Conservation (phyloP, 2,329 filamentous ascomycete species). For the Cytospora piceicola region DNA sequence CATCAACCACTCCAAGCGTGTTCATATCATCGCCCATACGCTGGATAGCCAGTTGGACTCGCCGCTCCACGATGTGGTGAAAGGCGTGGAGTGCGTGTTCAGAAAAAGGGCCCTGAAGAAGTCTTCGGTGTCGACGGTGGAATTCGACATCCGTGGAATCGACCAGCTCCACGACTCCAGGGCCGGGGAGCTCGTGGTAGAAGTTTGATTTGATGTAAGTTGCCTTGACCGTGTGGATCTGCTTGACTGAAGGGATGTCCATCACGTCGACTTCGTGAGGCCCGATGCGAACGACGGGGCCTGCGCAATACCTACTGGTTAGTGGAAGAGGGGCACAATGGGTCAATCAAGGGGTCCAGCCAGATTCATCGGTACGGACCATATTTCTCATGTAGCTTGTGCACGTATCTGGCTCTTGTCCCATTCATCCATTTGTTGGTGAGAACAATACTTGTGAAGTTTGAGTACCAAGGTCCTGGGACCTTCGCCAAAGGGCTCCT, state of each 20-base stretch:
- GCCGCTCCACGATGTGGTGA: conserved; percentile 41
- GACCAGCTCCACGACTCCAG: conserved; percentile 42
- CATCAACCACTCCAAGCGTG: conserved; percentile 44
- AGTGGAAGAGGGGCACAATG: background rate
- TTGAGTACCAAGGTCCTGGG: conserved; percentile 37
- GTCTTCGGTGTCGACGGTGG: conserved; percentile 46
- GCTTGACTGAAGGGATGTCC: conserved; percentile 33
- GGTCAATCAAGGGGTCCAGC: no score
- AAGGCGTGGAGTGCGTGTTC: conserved; percentile 41
- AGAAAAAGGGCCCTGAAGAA: conserved; percentile 47
- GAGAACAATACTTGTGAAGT: conserved; percentile 32
- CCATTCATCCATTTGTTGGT: conserved; percentile 30
- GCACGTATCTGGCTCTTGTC: conserved; percentile 33
- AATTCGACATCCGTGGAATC: conserved; percentile 44
- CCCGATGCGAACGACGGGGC: conserved; percentile 36
- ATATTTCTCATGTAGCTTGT: conserved; percentile 36
- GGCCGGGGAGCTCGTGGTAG: conserved; percentile 14
- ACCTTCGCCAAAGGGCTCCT: conserved; percentile 23
- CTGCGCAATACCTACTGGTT: background rate
- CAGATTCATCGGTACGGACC: conserved; percentile 7
- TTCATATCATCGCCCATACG: conserved; percentile 51
- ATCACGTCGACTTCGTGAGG: conserved; percentile 37
- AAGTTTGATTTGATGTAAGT: conserved; percentile 39
- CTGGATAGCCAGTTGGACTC: conserved; percentile 45
- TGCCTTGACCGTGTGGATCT: conserved; percentile 38